phyloP scores from a whole-genome alignment of 2,329 filamentous ascomycete genomes.

The Ophiostoma sp. region DNA sequence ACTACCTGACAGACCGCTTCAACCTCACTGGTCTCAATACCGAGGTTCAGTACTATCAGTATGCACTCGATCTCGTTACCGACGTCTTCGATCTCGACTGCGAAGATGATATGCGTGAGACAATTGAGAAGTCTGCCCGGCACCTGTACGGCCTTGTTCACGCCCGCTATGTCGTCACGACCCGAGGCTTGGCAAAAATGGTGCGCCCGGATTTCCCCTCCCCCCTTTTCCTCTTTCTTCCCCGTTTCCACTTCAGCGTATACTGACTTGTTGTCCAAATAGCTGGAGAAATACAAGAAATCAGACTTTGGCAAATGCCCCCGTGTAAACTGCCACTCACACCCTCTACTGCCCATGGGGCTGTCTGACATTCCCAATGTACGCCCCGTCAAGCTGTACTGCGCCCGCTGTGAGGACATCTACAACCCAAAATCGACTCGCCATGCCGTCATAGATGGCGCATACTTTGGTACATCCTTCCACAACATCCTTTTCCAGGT shows the following conservation, averaged over 20 bases:
- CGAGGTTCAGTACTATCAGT: conserved; percentile 98
- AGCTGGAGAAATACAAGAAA: conserved; percentile 99
- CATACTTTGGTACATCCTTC: conserved; percentile 97
- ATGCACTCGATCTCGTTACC: conserved; percentile 93
- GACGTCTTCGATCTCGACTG: conserved; percentile 98
- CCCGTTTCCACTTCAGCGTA: conserved; percentile 36
- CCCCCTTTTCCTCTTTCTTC: neutral
- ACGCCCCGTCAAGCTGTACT: conserved; percentile 95
- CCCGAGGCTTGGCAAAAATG: conserved; percentile 91
- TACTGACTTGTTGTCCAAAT: conserved; percentile 59
- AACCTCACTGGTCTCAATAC: conserved; percentile 96
- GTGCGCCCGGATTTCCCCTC: conserved; percentile 34
- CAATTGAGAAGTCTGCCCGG: conserved; percentile 93
- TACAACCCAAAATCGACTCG: conserved; percentile 98
- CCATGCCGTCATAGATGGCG: conserved; percentile 90
- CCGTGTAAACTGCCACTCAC: conserved; percentile 87
- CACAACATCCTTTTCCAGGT: conserved; percentile 99
- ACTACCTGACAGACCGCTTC: conserved; percentile 96
- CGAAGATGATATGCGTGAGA: conserved; percentile 96
- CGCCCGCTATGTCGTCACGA: conserved; percentile 94
- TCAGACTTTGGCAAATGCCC: conserved; percentile 97
- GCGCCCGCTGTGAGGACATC: conserved; percentile 91
- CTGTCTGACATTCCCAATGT: conserved; percentile 82
- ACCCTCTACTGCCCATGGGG: conserved; percentile 91
- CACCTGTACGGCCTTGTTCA: conserved; percentile 96